Evolutionary conservation across 352 stramenopile species (phyloP).

Genomic region (Globisporangium polare): DNA sequence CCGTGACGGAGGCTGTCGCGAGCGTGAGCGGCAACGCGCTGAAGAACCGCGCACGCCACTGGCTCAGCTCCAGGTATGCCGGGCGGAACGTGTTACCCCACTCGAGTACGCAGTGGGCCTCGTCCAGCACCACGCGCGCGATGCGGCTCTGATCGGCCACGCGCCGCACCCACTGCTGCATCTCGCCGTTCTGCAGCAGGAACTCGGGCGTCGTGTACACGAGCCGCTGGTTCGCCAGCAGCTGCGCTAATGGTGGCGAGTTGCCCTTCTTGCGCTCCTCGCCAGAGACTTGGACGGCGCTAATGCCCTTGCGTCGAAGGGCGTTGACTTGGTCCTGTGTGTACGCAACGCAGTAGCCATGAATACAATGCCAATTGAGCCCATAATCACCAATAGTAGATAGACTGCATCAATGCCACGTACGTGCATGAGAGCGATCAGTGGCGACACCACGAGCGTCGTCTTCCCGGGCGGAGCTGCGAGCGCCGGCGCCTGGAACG

Average conservation of each 20-base stretch:
- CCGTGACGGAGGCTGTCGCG: conserved; percentile 61
- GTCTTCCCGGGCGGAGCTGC: conserved; percentile 25
- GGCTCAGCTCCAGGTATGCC: conserved; percentile 60
- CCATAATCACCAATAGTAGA: background rate
- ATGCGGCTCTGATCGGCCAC: conserved; percentile 24
- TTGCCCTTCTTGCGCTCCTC: conserved; percentile 20
- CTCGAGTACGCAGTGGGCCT: conserved; percentile 77
- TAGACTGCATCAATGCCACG: conserved; percentile 10
- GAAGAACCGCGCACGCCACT: conserved; percentile 46
- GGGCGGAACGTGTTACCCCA: conserved; percentile 78
- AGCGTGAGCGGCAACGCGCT: conserved; percentile 58
- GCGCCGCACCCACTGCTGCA: conserved; percentile 36
- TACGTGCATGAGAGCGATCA: conserved; percentile 77
- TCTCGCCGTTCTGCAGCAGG: conserved; percentile 58
- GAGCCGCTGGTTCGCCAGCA: conserved; percentile 41
- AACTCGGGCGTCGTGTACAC: conserved; percentile 85
- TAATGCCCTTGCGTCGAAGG: conserved; percentile 52
- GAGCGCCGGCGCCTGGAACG: conserved; percentile 72
- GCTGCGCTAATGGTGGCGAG: conserved; percentile 23
- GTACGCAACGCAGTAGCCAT: too few species aligned
- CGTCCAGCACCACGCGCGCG: conserved; percentile 64
- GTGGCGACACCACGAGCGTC: conserved; percentile 71
- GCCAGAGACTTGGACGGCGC: conserved; percentile 41
- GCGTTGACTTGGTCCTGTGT: conserved; percentile 66
- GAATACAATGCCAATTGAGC: background rate